These are phyloP conservation scores for Camelina sativa DNA, from an alignment of 345 rosid species.

Conservation along the genomic window DNA sequence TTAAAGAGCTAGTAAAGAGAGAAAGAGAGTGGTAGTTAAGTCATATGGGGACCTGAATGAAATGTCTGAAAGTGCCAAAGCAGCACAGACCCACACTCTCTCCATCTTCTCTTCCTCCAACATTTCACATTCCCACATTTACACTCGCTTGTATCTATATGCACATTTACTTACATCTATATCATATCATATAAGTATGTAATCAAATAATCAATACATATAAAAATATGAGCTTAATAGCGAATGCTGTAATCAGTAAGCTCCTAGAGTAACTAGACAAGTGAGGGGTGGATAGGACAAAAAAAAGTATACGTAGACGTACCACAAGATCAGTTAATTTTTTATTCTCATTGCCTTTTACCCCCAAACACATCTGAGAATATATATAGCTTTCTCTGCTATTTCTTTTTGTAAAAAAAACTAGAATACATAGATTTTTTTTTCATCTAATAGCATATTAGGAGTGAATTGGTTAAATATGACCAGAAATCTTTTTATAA, in stretches of 20 bases:
- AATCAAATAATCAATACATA: neutral
- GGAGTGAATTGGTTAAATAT: too few species aligned
- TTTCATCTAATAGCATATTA: too few species aligned
- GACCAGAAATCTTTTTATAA: too few species aligned
- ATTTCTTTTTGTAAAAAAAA: too few species aligned
- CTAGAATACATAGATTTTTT: too few species aligned
- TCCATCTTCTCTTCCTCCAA: conserved; percentile 32
- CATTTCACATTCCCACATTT: conserved; percentile 36
- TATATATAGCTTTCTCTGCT: too few species aligned
- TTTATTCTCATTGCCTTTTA: too few species aligned
- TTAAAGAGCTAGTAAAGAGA: neutral
- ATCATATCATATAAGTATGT: neutral
- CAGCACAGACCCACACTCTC: conserved; percentile 37
- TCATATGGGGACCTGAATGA: conserved; percentile 37
- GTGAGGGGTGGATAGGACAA: neutral
- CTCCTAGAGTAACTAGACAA: neutral
- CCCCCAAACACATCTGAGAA: too few species aligned
- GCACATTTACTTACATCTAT: conserved; percentile 6
- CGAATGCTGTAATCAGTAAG: neutral
- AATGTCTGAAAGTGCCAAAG: conserved; percentile 41
- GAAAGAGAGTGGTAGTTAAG: conserved; percentile 29
- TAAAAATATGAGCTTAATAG: neutral
- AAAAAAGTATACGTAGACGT: too few species aligned
- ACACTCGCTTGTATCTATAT: conserved; percentile 17
- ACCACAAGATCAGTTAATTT: too few species aligned